Conservation (phyloP, 192 early-diverging fungal species). For the Coemansia javaensis region DNA sequence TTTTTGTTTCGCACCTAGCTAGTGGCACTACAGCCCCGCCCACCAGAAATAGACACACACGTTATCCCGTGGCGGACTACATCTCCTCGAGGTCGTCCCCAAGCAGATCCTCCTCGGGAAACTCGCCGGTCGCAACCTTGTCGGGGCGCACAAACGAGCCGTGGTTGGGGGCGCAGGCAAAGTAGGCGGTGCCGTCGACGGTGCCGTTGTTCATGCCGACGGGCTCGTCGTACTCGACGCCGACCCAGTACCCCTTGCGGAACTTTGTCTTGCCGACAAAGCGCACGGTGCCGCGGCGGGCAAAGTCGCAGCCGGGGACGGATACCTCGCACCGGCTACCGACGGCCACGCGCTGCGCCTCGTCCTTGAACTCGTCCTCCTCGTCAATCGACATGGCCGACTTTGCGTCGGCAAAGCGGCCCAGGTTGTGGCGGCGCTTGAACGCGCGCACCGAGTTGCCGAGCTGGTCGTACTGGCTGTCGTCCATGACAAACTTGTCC, state of each 20-base stretch:
- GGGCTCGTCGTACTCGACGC: slow-evolving; percentile 94
- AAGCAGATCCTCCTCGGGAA: slow-evolving; percentile 83
- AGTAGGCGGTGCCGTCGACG: slow-evolving; percentile 73
- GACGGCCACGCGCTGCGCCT: slow-evolving; percentile 60
- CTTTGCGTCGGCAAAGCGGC: slow-evolving; percentile 70
- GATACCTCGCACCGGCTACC: slow-evolving; percentile 84
- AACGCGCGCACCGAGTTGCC: slow-evolving; percentile 83
- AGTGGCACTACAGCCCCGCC: too few species aligned
- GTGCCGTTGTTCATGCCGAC: slow-evolving; percentile 91
- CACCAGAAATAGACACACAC: too few species aligned
- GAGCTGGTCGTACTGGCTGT: slow-evolving; percentile 82
- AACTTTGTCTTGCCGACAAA: slow-evolving; percentile 76
- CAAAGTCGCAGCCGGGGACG: slow-evolving; percentile 44
- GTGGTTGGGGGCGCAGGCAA: slow-evolving; percentile 64
- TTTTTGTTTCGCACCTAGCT: slow-evolving; percentile 1
- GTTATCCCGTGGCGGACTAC: slow-evolving; percentile 15
- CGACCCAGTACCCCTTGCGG: slow-evolving; percentile 88
- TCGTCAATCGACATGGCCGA: slow-evolving; percentile 80
- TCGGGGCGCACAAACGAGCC: slow-evolving; percentile 90
- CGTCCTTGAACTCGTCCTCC: slow-evolving; percentile 64
- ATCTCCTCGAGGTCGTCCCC: slow-evolving; percentile 67
- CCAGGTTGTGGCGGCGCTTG: slow-evolving; percentile 83
- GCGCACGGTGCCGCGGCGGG: slow-evolving; percentile 59
- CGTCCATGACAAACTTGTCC: slow-evolving; percentile 87
- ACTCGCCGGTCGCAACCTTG: slow-evolving; percentile 86